Evolutionary conservation across 768 basidiomycete genomes (phyloP).

Genomic region (Tulasnella sp.): DNA sequence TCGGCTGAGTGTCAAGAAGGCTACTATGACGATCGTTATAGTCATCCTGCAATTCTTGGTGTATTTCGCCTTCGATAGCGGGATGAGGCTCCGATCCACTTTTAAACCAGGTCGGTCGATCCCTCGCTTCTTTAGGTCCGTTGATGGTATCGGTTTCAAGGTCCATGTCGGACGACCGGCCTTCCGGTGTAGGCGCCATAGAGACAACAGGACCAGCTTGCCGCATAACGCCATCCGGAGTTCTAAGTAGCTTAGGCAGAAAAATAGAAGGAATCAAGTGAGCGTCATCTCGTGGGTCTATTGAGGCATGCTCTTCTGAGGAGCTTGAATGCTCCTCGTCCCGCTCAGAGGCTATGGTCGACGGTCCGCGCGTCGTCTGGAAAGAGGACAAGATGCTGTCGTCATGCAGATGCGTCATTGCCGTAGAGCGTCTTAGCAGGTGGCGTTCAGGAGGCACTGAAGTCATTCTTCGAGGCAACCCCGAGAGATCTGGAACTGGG

Average conservation of each 20-base stretch:
- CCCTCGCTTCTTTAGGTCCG: background rate
- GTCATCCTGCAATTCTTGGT: background rate
- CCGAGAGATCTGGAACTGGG: background rate
- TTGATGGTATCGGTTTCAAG: background rate
- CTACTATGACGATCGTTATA: background rate
- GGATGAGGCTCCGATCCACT: background rate
- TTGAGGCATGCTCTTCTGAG: background rate
- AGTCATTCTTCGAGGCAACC: background rate
- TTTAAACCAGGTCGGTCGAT: background rate
- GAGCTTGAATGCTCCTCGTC: background rate
- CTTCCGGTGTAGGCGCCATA: background rate
- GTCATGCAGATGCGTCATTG: background rate
- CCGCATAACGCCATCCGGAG: background rate
- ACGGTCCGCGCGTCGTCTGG: background rate
- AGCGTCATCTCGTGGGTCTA: background rate
- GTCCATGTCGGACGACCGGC: background rate
- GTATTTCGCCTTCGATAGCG: background rate
- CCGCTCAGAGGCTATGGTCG: background rate
- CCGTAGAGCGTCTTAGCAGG: no score
- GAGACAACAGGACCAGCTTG: background rate
- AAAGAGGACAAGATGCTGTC: constrained; percentile 4
- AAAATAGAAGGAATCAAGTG: background rate
- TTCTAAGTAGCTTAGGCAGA: background rate
- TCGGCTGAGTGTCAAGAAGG: background rate
- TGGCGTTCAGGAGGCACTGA: background rate